Evolutionary conservation across 2,329 filamentous ascomycete genomes (phyloP).

Genomic region (Aspergillus caelatus): DNA sequence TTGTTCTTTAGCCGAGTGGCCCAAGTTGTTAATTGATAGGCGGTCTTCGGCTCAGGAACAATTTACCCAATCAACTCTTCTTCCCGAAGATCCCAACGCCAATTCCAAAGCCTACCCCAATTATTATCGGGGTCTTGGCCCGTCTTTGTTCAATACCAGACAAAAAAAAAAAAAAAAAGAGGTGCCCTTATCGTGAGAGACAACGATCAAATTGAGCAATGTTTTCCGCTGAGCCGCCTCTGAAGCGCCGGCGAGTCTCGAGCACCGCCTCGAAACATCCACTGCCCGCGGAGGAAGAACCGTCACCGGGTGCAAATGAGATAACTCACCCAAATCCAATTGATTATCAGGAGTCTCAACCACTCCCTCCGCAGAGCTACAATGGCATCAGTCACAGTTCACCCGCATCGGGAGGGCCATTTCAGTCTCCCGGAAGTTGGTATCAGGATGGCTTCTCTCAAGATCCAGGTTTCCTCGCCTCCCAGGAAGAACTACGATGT

Average conservation of each 20-base stretch:
- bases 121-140: neutral
- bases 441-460: slow-evolving; percentile 35
- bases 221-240: slow-evolving; percentile 8
- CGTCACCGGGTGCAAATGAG: neutral
- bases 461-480: slow-evolving; percentile 49
- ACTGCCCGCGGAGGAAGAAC: neutral
- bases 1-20: neutral
- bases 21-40: neutral
- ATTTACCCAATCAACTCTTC: neutral
- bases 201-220: neutral
- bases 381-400: slow-evolving; percentile 8
- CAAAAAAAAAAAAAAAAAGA: neutral
- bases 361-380: neutral
- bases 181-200: neutral
- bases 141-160: neutral
- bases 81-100: neutral
- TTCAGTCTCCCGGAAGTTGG: slow-evolving; percentile 24
- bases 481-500: slow-evolving; percentile 49
- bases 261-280: slow-evolving; percentile 6
- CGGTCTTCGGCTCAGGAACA: neutral
- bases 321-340: neutral
- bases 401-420: slow-evolving; percentile 1
- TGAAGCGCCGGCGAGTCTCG: slow-evolving; percentile 12
- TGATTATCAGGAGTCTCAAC: neutral
- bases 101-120: neutral